phyloP scores from a whole-genome alignment of 2,329 filamentous ascomycete genomes.

The Metarhizium sp. region DNA sequence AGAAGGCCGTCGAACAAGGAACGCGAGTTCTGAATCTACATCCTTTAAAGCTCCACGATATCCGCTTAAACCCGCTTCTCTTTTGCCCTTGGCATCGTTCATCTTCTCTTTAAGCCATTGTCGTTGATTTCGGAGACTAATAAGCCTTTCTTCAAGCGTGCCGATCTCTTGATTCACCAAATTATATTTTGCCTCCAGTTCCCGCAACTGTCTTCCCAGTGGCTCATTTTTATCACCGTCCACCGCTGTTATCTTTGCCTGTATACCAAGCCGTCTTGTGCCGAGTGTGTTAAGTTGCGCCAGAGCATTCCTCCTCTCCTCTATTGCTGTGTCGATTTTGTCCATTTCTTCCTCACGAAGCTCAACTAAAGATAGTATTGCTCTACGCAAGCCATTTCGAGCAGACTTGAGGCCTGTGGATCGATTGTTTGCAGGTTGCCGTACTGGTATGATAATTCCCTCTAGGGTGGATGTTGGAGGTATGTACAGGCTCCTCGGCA shows the following conservation, averaged over 20 bases:
- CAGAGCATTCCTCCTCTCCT: constrained; percentile 47
- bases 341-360: constrained; percentile 62
- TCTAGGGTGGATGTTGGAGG: constrained; percentile 26
- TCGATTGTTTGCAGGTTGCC: constrained; percentile 40
- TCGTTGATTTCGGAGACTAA: constrained; percentile 49
- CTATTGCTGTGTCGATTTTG: constrained; percentile 46
- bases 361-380: constrained; percentile 53
- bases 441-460: constrained; percentile 49
- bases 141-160: constrained; percentile 54
- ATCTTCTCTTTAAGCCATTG: constrained; percentile 51
- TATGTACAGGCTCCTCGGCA: constrained; percentile 32
- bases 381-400: constrained; percentile 52
- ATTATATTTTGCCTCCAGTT: constrained; percentile 45
- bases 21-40: constrained; percentile 52
- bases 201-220: constrained; percentile 50
- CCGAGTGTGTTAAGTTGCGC: constrained; percentile 45
- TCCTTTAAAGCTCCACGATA: constrained; percentile 59
- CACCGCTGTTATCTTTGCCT: constrained; percentile 41
- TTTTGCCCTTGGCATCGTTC: constrained; percentile 51
- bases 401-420: constrained; percentile 51
- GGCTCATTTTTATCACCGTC: constrained; percentile 47
- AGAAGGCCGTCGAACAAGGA: constrained; percentile 49
- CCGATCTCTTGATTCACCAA: constrained; percentile 53
- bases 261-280: constrained; percentile 39
- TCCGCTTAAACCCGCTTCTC: constrained; percentile 63